Evolutionary conservation across 768 basidiomycete genomes (phyloP).

Genomic region (Mycena belliarum): DNA sequence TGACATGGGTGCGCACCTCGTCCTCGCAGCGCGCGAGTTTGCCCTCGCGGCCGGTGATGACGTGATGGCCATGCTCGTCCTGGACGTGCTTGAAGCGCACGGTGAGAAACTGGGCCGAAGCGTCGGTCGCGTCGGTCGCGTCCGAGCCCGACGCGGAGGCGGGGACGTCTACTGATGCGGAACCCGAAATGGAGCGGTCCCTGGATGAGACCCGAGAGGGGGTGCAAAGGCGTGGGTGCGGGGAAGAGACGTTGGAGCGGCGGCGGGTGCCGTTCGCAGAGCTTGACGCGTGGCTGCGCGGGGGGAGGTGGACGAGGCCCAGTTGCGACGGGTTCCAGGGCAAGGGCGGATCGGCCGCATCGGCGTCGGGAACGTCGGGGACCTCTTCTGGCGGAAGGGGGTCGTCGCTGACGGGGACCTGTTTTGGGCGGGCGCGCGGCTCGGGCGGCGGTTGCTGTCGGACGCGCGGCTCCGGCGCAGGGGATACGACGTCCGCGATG

Average conservation of each 20-base stretch:
- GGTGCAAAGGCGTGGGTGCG: not conserved
- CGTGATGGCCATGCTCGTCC: slow-evolving; percentile 67
- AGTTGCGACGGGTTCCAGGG: slow-evolving; percentile 43
- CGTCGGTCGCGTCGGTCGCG: slow-evolving; percentile 27
- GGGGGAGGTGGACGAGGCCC: slow-evolving; percentile 44
- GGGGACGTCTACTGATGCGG: not conserved
- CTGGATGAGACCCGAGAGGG: not conserved
- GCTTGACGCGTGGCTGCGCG: not conserved
- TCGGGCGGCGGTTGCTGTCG: not conserved
- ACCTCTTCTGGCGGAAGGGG: slow-evolving; percentile 22
- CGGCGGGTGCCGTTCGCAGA: no score
- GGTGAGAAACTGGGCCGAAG: slow-evolving; percentile 48
- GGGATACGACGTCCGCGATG: slow-evolving; percentile 14
- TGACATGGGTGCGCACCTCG: slow-evolving; percentile 46
- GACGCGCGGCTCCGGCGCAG: not conserved
- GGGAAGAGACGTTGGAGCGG: not conserved
- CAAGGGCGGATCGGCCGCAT: slow-evolving; percentile 12
- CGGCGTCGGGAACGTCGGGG: no score
- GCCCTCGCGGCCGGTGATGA: slow-evolving; percentile 71
- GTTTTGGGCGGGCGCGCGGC: slow-evolving; percentile 1
- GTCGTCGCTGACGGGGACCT: slow-evolving; percentile 18
- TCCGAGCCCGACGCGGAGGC: slow-evolving; percentile 23
- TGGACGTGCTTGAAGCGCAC: slow-evolving; percentile 66
- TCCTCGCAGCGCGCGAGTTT: slow-evolving; percentile 70
- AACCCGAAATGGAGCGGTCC: no score